Evolutionary conservation across 345 rosid genomes (phyloP).

Genomic region (Corchorus capsularis): DNA sequence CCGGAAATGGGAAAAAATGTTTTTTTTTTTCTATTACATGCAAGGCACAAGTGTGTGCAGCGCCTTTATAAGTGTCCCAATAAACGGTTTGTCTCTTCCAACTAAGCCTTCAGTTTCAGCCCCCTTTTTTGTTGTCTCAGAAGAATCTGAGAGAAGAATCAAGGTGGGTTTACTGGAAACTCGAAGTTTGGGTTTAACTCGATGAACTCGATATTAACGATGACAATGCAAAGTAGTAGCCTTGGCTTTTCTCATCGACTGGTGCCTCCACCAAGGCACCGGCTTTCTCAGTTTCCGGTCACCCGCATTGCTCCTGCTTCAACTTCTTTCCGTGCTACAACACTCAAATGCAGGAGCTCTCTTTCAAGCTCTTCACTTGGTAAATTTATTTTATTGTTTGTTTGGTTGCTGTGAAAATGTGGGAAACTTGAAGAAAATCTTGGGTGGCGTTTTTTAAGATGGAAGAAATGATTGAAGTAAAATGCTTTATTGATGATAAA

Average conservation of each 20-base stretch:
- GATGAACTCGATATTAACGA: not conserved
- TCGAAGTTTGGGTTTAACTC: not conserved
- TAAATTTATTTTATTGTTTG: slow-evolving; percentile 29
- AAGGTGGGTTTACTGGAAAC: not conserved
- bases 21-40: not conserved
- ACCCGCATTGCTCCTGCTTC: slow-evolving; percentile 8
- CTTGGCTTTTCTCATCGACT: slow-evolving; percentile 9
- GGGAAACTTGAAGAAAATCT: not conserved
- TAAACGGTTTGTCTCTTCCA: not conserved
- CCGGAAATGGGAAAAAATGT: not conserved
- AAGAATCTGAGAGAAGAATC: not conserved
- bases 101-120: too few relatives aligned
- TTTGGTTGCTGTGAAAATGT: slow-evolving; percentile 25
- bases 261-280: not conserved
- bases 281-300: slow-evolving; percentile 7
- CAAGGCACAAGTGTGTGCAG: too few relatives aligned
- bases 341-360: slow-evolving; percentile 19
- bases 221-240: slow-evolving; percentile 1
- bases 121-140: not conserved
- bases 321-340: slow-evolving; percentile 1
- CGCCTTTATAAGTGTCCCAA: not conserved
- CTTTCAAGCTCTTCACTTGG: slow-evolving; percentile 31
- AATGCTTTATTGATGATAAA: not conserved
- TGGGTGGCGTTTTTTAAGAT: not conserved
- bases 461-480: not conserved